These are phyloP conservation scores for Colletotrichum filicis DNA, from an alignment of 2,329 filamentous ascomycete species.

Conservation along the genomic window DNA sequence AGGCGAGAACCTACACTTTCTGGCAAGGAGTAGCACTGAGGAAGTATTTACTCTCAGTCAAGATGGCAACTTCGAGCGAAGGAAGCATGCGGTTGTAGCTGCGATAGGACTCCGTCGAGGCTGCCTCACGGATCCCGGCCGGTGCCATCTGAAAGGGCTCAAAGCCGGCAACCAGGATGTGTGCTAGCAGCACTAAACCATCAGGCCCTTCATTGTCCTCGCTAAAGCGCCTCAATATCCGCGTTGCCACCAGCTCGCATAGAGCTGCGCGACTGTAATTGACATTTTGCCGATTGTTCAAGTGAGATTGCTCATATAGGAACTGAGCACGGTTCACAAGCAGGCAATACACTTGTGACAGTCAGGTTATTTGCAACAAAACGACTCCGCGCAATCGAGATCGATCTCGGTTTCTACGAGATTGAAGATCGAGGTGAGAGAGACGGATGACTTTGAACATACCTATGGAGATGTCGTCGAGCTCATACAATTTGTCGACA, in stretches of 20 bases:
- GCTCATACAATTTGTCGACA: slow-evolving; percentile 85
- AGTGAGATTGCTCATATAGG: slow-evolving; percentile 78
- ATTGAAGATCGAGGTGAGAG: neutral
- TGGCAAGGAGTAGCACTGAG: slow-evolving; percentile 82
- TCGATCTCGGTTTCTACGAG: neutral
- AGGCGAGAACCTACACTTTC: slow-evolving; percentile 65
- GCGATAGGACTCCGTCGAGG: slow-evolving; percentile 60
- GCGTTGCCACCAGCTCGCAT: slow-evolving; percentile 83
- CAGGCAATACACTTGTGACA: slow-evolving; percentile 76
- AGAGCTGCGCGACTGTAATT: slow-evolving; percentile 81
- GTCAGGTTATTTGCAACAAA: slow-evolving; percentile 1
- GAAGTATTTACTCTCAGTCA: slow-evolving; percentile 84
- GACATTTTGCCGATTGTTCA: slow-evolving; percentile 83
- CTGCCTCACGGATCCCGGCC: slow-evolving; percentile 69
- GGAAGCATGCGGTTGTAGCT: slow-evolving; percentile 72
- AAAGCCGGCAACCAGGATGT: slow-evolving; percentile 85
- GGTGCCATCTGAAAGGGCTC: slow-evolving; percentile 89
- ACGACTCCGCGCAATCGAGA: neutral
- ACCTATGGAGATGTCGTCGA: slow-evolving; percentile 83
- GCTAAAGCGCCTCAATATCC: slow-evolving; percentile 81
- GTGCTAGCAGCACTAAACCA: slow-evolving; percentile 78
- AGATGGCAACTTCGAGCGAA: slow-evolving; percentile 83
- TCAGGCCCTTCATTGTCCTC: slow-evolving; percentile 79
- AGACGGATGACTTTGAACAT: slow-evolving; percentile 39
- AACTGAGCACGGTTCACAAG: slow-evolving; percentile 86